A percentile compares a stretch with the other conserved stretches of the same genome.
These are phyloP conservation scores for Carallia brachiata DNA, from an alignment of 345 rosid species.

Conservation along the genomic window DNA sequence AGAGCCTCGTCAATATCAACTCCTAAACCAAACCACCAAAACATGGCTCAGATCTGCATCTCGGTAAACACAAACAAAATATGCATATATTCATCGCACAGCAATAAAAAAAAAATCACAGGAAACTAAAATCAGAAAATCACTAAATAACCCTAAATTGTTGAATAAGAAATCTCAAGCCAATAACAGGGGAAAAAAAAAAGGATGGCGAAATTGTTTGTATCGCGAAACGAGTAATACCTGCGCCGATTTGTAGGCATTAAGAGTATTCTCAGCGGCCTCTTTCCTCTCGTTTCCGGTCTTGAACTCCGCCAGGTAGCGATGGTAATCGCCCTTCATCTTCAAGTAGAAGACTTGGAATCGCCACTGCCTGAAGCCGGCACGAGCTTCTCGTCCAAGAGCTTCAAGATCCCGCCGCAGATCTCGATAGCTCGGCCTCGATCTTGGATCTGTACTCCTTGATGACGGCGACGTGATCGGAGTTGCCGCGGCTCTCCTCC, in stretches of 20 bases:
- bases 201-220: neutral
- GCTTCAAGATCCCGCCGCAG: conserved; percentile 34
- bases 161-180: no score
- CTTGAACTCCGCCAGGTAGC: conserved; percentile 39
- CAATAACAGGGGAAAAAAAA: neutral
- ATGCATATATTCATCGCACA: no score
- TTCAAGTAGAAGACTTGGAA: conserved; percentile 37
- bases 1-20: neutral
- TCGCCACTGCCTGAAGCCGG: conserved; percentile 22
- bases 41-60: no score
- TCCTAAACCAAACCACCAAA: no score
- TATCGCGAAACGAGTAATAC: neutral
- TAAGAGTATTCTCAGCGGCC: conserved; percentile 37
- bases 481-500: conserved; percentile 40
- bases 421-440: conserved; percentile 34
- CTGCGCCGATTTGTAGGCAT: conserved; percentile 35
- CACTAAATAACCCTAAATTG: no score
- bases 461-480: conserved; percentile 30
- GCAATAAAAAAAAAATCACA: no score
- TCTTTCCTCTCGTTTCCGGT: conserved; percentile 33
- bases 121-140: no score
- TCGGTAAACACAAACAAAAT: no score
- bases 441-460: conserved; percentile 32
- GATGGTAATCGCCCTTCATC: conserved; percentile 40
- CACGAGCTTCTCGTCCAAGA: conserved; percentile 29